Evolutionary conservation across 805 yeast species (phyloP), one percentile per base, ranked within the genome.

Genomic region (Jamesozyma piceae): DNA sequence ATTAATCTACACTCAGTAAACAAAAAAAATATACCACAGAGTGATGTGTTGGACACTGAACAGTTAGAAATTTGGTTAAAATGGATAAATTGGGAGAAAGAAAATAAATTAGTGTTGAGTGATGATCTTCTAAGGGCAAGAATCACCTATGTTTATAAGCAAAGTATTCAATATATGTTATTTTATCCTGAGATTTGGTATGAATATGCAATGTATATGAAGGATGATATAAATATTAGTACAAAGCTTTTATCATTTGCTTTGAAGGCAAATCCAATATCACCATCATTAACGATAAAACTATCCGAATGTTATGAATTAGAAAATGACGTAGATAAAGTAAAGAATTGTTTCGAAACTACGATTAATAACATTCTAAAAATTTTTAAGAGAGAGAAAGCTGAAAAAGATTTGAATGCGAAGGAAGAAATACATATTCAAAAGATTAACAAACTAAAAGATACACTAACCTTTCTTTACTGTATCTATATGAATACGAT

Each of bases 31-130:
- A 43, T 66, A 49, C 53, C 63, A 15, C 45, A 58, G 40, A 43
- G 41, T 37, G 41, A 39, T 5, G 49, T 57, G 32, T 43, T 20
- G 24, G 50, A 35, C 15, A 14, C 60, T 33, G 38, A 24, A 9
- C 70, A 84, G 57, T 52, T 80, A 18, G 60, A 60, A 2, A 59
- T 68, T 19, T 88, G 95, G 92, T 63, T 70, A 36, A 64, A 69
- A 14, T 86, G 96, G 95, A 72, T 88, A 28, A 71, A 71, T 8
- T 83, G 92, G 77, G 97, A 92, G 55, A 72, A 71, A 49, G 65
- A 68, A 35, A 89, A 92, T 59, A 81, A 79, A 36, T 60, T 89
- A 47, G 77, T 75, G 20, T 60, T 83, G 19, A 67, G 72, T 5
- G 76, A 73, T 21, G 75, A 71, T 10, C 53, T 62, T 5, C 55